Evolutionary conservation across 768 basidiomycete genomes (phyloP).

Genomic region (Tricholoma saponaceum): DNA sequence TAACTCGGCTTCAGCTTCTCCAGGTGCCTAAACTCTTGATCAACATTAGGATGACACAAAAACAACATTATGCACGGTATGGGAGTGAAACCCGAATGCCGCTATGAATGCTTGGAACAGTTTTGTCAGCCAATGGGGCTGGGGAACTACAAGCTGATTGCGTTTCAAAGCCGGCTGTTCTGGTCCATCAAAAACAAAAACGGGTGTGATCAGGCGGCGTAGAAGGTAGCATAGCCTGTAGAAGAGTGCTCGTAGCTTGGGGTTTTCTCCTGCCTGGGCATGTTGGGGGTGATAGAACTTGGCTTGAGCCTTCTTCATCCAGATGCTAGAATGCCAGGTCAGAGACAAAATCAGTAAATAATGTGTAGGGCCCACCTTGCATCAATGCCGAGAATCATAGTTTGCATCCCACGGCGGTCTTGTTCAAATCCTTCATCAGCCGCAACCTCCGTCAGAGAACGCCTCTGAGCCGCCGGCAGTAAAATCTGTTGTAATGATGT

Average conservation of each 20-base stretch:
- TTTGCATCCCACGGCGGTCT: neutral
- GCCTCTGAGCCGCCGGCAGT: neutral
- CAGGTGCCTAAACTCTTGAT: conserved; percentile 28
- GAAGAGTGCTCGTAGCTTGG: conserved; percentile 38
- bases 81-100: conserved; percentile 37
- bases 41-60: neutral
- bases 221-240: conserved; percentile 37
- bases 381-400: neutral
- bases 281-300: conserved; percentile 5
- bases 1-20: conserved; percentile 49
- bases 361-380: neutral
- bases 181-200: conserved; percentile 49
- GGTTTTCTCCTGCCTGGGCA: conserved; percentile 29
- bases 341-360: neutral
- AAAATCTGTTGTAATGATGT: neutral
- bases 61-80: conserved; percentile 9
- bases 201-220: conserved; percentile 27
- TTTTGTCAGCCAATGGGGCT: conserved; percentile 21
- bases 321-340: neutral
- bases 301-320: conserved; percentile 6
- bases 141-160: conserved; percentile 22
- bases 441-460: neutral
- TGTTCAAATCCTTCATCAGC: neutral
- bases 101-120: conserved; percentile 31
- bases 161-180: conserved; percentile 37